A percentile compares a stretch with the other conserved stretches of the same genome.
These are phyloP conservation scores for Neoconidiobolus thromboides DNA, from an alignment of 371 early-diverging fungal genomes.

Conservation along the genomic window DNA sequence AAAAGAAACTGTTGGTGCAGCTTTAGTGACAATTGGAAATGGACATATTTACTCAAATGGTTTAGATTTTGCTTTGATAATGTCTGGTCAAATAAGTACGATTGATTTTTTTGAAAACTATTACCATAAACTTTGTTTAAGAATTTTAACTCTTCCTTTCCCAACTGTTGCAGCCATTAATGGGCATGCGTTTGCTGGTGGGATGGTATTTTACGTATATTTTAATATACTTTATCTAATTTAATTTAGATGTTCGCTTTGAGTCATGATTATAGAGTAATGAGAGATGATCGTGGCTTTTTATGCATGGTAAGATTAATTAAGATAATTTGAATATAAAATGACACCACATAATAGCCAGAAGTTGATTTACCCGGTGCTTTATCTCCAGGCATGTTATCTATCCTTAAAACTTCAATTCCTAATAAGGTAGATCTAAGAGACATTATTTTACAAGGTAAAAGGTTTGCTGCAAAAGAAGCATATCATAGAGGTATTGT, in stretches of 20 bases:
- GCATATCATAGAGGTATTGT: constrained; percentile 38
- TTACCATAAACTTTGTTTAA: constrained; percentile 23
- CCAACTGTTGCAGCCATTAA: constrained; percentile 73
- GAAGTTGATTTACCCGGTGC: constrained; percentile 58
- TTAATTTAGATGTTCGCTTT: constrained; percentile 40
- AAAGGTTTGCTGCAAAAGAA: constrained; percentile 36
- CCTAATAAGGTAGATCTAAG: constrained; percentile 25
- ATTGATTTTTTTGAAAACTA: constrained; percentile 19
- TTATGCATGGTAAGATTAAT: neutral
- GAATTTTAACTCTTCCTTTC: constrained; percentile 40
- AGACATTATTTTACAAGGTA: constrained; percentile 43
- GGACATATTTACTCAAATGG: constrained; percentile 65
- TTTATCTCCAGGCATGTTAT: constrained; percentile 47
- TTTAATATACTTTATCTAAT: neutral
- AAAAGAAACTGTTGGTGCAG: constrained; percentile 18
- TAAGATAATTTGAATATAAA: neutral
- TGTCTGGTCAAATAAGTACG: constrained; percentile 12
- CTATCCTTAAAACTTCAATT: neutral
- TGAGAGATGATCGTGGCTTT: neutral
- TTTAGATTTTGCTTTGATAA: constrained; percentile 32
- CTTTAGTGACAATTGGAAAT: constrained; percentile 36
- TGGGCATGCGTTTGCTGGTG: constrained; percentile 75
- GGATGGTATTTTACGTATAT: constrained; percentile 10
- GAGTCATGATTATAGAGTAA: constrained; percentile 31
- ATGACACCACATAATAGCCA: constrained; percentile 13